These are phyloP conservation scores for Scopulariopsis brevicaulis DNA, from an alignment of 2,329 filamentous ascomycete species.

Conservation along the genomic window DNA sequence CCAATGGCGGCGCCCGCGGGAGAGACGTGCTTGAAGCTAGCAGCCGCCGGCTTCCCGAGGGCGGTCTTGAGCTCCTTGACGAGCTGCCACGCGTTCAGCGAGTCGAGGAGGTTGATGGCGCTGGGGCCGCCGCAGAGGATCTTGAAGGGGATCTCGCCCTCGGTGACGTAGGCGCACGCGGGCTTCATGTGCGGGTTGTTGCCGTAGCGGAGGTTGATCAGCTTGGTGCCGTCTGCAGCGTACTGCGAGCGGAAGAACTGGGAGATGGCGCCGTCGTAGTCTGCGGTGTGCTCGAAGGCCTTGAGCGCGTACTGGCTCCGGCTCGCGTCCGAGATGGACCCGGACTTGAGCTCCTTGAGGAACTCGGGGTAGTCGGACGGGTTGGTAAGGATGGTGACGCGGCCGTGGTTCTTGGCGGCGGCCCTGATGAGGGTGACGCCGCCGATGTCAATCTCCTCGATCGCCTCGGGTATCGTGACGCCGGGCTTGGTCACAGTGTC, in stretches of 20 bases:
- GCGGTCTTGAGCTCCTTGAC: slow-evolving; percentile 93
- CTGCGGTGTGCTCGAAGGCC: slow-evolving; percentile 95
- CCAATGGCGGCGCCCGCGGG: slow-evolving; percentile 93
- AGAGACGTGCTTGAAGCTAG: slow-evolving; percentile 98
- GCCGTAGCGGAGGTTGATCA: slow-evolving; percentile 82
- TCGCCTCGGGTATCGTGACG: slow-evolving; percentile 90
- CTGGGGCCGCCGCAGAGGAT: slow-evolving; percentile 81
- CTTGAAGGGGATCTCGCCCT: slow-evolving; percentile 81
- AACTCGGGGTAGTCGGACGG: slow-evolving; percentile 91
- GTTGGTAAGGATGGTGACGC: slow-evolving; percentile 93
- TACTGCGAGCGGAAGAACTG: slow-evolving; percentile 98
- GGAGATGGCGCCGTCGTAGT: slow-evolving; percentile 90
- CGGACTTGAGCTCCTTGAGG: slow-evolving; percentile 77
- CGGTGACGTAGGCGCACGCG: slow-evolving; percentile 68
- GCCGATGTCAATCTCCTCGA: slow-evolving; percentile 98
- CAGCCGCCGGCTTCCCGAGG: slow-evolving; percentile 78
- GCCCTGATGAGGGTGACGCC: slow-evolving; percentile 94
- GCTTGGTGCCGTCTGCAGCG: slow-evolving; percentile 71
- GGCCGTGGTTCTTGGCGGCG: slow-evolving; percentile 93
- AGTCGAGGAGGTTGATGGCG: slow-evolving; percentile 95
- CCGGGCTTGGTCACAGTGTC: slow-evolving; percentile 95
- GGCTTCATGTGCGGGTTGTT: slow-evolving; percentile 98
- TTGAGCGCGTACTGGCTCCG: slow-evolving; percentile 88
- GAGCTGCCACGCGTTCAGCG: slow-evolving; percentile 90
- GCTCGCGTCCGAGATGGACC: slow-evolving; percentile 75